Percentiles rank a stretch among this genome's conserved stretches.
Evolutionary conservation across 2,329 filamentous ascomycete species (phyloP).

Genomic region (Sporothrix variecibatus): DNA sequence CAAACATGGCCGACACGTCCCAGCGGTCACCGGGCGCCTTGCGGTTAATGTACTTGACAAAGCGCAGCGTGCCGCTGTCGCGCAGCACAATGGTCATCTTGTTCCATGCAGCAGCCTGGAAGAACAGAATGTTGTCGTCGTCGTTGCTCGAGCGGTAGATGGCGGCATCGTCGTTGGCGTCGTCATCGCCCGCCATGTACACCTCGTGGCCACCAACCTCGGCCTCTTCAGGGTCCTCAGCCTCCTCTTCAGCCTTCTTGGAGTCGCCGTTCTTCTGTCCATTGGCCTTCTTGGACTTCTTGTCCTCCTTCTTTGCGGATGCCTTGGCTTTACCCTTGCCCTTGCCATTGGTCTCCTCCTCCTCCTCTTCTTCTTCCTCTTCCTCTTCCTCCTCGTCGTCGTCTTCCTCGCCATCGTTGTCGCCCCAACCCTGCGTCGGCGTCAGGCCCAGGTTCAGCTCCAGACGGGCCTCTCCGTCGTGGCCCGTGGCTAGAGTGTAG

Average conservation of each 20-base stretch:
- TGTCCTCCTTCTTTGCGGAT: conserved; percentile 12
- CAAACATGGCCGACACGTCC: conserved; percentile 82
- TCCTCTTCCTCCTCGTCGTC: conserved; percentile 43
- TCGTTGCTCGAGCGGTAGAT: conserved; percentile 81
- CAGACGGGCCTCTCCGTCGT: conserved; percentile 74
- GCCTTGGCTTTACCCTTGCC: conserved; percentile 25
- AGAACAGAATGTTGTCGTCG: conserved; percentile 69
- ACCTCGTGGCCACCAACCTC: conserved; percentile 76
- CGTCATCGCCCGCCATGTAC: conserved; percentile 90
- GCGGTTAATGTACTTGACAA: conserved; percentile 92
- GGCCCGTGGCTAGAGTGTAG: conserved; percentile 89
- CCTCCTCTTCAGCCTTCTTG: conserved; percentile 37
- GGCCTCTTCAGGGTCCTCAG: conserved; percentile 37
- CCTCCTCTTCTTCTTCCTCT: conserved; percentile 28
- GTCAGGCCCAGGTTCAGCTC: conserved; percentile 89
- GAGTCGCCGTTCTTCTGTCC: conserved; percentile 24
- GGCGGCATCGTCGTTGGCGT: conserved; percentile 68
- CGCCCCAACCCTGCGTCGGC: conserved; percentile 80
- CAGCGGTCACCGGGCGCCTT: conserved; percentile 85
- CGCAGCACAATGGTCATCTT: conserved; percentile 86
- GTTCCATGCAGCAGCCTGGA: conserved; percentile 75
- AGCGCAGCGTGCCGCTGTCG: conserved; percentile 82
- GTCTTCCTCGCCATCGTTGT: conserved; percentile 49
- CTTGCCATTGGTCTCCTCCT: conserved; percentile 36
- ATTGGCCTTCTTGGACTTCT: not conserved